Base-by-base conservation (phyloP, 2,329 filamentous ascomycete species). In the Aschersonia sp. region DNA sequence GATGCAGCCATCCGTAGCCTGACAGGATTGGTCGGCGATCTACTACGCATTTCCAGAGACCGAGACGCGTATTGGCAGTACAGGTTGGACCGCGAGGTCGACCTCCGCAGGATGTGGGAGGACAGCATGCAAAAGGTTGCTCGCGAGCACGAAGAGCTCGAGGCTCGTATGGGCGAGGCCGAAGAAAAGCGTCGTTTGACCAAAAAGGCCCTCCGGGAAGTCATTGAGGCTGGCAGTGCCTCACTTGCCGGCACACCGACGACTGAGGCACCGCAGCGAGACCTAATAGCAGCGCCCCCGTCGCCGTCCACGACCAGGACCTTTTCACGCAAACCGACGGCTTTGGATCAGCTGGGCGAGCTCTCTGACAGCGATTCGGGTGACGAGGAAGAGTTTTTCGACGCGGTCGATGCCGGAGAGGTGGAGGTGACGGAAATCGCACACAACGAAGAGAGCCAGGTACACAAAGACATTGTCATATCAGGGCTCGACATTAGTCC, bases 121-220 rank as follows among this genome's bases (percentile, higher is more conserved):
- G 92, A 98, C 58, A 97, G 89, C 65, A 96, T 98, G 92, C 88
- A 92, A 8, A 82, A 89, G 57, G 85, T 98, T n/a, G 92, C 89
- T 14, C 81, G 80, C 48, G 92, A 98, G 62, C 92, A 98, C 57
- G 92, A 97, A 64, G 78, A 88, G 46, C 75, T 98, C 1, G 87
- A 97, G 61, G 86, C 79, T 37, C 83, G 82, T 49, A 85, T 96
- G 51, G 87, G 86, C 43, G 86, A 95, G 64, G 86, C 88, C 1
- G 90, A 97, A 63, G 78, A 85, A 60, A 97, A 94, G 71, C 79
- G 88, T 49, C 89, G 85, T 61, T 76, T 85, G 53, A 92, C 92
- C 4, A 97, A 95, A 70, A 81, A 83, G 53, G 89, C 88, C 2
- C 73, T 98, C 30, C 85, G 85, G 50, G 89, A 96, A 60, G 87